A percentile compares a stretch with the other conserved stretches of the same genome.
Evolutionary conservation across 176 grass and related monocot genomes (phyloP).

Genomic region (Hyparrhenia diplandra): DNA sequence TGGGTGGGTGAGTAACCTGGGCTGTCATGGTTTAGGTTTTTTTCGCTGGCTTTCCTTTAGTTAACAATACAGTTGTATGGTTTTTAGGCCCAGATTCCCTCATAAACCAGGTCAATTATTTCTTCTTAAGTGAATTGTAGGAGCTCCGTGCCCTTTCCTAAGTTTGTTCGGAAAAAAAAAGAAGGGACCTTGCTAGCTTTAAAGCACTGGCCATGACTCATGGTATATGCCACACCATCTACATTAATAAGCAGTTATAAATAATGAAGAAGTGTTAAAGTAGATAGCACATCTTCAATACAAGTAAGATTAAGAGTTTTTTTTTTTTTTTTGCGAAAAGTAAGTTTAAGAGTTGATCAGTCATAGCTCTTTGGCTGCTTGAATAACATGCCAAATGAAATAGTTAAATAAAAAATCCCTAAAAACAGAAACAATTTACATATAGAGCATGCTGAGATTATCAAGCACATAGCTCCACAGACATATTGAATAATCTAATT

Average conservation of each 20-base stretch:
- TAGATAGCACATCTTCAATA: not conserved
- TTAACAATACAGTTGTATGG: not conserved
- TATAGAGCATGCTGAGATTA: not conserved
- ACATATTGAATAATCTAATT: not conserved
- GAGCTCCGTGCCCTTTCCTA: not conserved
- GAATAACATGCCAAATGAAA: not conserved
- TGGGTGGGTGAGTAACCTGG: not conserved
- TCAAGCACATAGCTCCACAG: not conserved
- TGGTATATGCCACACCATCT: slow-evolving; percentile 1
- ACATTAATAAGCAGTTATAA: not conserved
- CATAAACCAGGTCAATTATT: not conserved
- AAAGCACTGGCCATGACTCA: not conserved
- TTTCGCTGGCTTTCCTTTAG: not conserved
- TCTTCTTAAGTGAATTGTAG: not conserved
- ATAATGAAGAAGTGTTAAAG: not conserved
- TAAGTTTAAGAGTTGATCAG: no score
- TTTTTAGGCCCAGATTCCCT: not conserved
- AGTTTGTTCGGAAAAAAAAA: not conserved
- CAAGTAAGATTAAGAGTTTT: not conserved
- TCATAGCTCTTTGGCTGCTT: not conserved
- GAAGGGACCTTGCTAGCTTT: not conserved
- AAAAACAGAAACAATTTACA: not conserved
- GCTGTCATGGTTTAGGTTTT: not conserved
- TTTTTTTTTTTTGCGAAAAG: no score
- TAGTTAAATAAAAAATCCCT: not conserved